Percentiles rank a stretch among this genome's conserved stretches.
These are phyloP conservation scores for Microcyclospora pomicola DNA, from an alignment of 2,329 filamentous ascomycete genomes.

Conservation along the genomic window DNA sequence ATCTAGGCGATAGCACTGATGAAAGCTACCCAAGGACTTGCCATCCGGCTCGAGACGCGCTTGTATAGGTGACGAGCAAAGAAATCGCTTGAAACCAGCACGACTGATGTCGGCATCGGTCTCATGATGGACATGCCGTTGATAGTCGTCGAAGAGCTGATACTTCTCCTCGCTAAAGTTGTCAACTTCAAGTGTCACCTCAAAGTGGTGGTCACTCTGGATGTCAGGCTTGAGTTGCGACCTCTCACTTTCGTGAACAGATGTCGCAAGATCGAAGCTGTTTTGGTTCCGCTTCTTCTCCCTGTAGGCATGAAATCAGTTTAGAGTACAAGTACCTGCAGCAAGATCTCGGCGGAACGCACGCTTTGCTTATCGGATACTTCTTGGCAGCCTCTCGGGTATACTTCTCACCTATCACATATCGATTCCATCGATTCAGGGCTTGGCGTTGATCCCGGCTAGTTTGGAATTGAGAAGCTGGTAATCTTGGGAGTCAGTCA, in stretches of 20 bases:
- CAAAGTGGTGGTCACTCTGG: conserved; percentile 45
- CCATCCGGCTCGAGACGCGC: conserved; percentile 36
- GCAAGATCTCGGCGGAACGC: conserved; percentile 17
- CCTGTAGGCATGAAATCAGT: conserved; percentile 17
- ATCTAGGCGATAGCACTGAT: conserved; percentile 70
- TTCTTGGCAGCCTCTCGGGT: conserved; percentile 48
- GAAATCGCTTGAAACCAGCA: conserved; percentile 53
- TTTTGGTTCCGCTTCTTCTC: conserved; percentile 49
- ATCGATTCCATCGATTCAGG: conserved; percentile 61
- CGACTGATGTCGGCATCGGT: conserved; percentile 43
- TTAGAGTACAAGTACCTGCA: neutral
- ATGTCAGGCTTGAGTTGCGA: conserved; percentile 32
- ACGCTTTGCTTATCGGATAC: conserved; percentile 54
- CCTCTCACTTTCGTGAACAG: conserved; percentile 56
- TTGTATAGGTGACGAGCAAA: conserved; percentile 55
- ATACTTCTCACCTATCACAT: conserved; percentile 56
- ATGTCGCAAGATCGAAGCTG: conserved; percentile 51
- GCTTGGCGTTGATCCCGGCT: conserved; percentile 61
- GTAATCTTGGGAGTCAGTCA: conserved; percentile 36
- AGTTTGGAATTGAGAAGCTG: conserved; percentile 50
- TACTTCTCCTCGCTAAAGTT: conserved; percentile 65
- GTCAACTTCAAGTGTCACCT: conserved; percentile 56
- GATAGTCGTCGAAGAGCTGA: conserved; percentile 59
- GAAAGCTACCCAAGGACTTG: conserved; percentile 54
- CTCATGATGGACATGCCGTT: conserved; percentile 59